Conservation (phyloP, 2,329 filamentous ascomycete genomes). For the Xylaria sp. region DNA sequence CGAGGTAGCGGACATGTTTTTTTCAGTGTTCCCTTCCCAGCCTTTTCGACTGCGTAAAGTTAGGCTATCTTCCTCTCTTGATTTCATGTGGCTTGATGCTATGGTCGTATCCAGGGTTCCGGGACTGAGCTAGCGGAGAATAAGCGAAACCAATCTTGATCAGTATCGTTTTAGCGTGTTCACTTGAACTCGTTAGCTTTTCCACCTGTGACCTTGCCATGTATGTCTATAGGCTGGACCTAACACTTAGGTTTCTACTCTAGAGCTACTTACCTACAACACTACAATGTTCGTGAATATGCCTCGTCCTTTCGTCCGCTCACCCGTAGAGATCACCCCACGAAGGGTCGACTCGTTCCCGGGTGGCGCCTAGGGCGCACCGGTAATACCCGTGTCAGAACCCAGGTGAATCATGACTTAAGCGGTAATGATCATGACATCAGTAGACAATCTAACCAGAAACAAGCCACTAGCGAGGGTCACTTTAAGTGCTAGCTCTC, state of each 20-base stretch:
- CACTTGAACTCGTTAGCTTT: background rate
- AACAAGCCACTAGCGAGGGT: background rate
- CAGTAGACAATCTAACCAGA: background rate
- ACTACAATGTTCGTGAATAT: background rate
- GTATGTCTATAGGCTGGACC: background rate
- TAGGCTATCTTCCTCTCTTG: conserved; percentile 19
- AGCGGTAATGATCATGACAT: background rate
- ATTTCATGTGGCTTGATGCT: conserved; percentile 23
- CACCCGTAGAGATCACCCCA: background rate
- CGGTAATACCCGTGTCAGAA: background rate
- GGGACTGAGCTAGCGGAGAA: conserved; percentile 24
- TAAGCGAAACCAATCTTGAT: conserved; percentile 20
- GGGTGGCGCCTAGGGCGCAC: background rate
- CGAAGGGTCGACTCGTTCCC: background rate
- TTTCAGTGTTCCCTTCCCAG: conserved; percentile 15
- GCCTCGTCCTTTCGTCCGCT: background rate
- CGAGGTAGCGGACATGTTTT: conserved; percentile 26
- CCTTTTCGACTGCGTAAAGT: conserved; percentile 17
- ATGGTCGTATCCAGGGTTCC: conserved; percentile 3
- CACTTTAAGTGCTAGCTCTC: background rate
- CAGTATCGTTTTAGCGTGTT: conserved; percentile 5
- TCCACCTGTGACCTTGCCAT: background rate
- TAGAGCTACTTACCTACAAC: conserved; percentile 7
- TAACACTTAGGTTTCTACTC: conserved; percentile 4
- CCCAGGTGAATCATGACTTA: background rate